Evolutionary conservation across 805 yeast species (phyloP).

Genomic region (Tanozyma kutaoensis): DNA sequence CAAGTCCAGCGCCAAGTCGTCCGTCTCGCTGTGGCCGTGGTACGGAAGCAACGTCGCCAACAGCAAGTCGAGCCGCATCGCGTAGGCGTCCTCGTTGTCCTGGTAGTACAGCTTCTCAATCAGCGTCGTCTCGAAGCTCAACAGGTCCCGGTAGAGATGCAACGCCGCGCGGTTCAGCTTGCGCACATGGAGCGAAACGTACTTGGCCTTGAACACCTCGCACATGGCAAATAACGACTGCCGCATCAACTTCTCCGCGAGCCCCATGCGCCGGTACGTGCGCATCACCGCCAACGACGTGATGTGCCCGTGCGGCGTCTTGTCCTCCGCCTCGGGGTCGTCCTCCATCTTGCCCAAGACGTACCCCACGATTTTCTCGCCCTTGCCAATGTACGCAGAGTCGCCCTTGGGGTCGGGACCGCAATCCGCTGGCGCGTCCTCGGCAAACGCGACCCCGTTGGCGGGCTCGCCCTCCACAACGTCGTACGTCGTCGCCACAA

Average conservation of each 20-base stretch:
- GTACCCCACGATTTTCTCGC: slow-evolving; percentile 88
- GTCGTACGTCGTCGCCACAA: slow-evolving; percentile 79
- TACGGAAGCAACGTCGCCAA: slow-evolving; percentile 52
- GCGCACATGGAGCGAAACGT: slow-evolving; percentile 87
- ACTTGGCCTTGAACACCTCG: slow-evolving; percentile 70
- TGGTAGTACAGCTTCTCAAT: slow-evolving; percentile 87
- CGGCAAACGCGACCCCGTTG: too few species aligned
- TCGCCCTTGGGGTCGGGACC: slow-evolving; percentile 36
- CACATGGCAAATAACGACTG: slow-evolving; percentile 69
- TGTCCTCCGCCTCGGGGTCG: slow-evolving; percentile 65
- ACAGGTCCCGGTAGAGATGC: slow-evolving; percentile 78
- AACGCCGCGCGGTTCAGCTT: slow-evolving; percentile 89
- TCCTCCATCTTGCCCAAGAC: slow-evolving; percentile 96
- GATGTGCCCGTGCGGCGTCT: slow-evolving; percentile 83
- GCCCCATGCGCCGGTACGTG: slow-evolving; percentile 87
- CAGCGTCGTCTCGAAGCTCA: slow-evolving; percentile 67
- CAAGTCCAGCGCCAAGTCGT: slow-evolving; percentile 35
- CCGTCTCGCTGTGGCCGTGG: slow-evolving; percentile 34
- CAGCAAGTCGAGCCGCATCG: slow-evolving; percentile 66
- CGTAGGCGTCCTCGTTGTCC: slow-evolving; percentile 95
- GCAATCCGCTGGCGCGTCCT: not conserved
- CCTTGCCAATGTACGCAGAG: slow-evolving; percentile 48
- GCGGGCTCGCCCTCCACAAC: slow-evolving; percentile 1
- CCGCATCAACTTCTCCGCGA: slow-evolving; percentile 85
- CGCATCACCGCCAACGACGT: slow-evolving; percentile 93